Percentiles rank a stretch among this genome's conserved stretches.
phyloP scores from a whole-genome alignment of 108 stramenopile genomes.

The Pseudonitzschia multistriata region DNA sequence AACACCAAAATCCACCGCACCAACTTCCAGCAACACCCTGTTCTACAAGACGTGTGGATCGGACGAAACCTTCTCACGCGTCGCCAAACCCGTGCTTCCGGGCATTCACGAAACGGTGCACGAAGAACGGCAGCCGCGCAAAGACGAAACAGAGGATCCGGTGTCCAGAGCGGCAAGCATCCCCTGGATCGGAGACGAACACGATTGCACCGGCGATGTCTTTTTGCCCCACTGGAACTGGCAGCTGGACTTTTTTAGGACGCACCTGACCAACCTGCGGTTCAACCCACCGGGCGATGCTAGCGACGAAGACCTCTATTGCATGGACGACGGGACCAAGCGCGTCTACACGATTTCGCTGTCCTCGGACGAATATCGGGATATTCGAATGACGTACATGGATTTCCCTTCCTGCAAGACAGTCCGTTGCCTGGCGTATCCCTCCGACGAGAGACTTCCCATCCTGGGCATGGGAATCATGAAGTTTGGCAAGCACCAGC shows the following conservation, averaged over 20 bases:
- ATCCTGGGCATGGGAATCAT: slow-evolving; percentile 11
- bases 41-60: neutral
- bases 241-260: slow-evolving; percentile 1
- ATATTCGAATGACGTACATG: slow-evolving; percentile 17
- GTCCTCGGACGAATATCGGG: slow-evolving; percentile 15
- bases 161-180: neutral
- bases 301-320: neutral
- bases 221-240: slow-evolving; percentile 18
- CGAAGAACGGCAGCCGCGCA: neutral
- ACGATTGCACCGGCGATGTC: neutral
- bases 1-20: neutral
- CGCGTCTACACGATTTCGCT: slow-evolving; percentile 13
- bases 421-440: slow-evolving; percentile 6
- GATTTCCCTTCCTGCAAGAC: neutral
- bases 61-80: neutral
- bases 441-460: neutral
- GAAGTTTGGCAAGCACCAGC: neutral
- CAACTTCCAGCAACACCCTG: neutral
- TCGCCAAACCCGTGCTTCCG: neutral
- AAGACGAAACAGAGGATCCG: too few species aligned
- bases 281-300: neutral
- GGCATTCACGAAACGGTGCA: neutral
- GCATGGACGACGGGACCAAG: neutral
- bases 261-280: slow-evolving; percentile 6
- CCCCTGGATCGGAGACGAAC: neutral